phyloP scores from a whole-genome alignment of 306 rosid genomes.

The Cyamopsis tetragonoloba region DNA sequence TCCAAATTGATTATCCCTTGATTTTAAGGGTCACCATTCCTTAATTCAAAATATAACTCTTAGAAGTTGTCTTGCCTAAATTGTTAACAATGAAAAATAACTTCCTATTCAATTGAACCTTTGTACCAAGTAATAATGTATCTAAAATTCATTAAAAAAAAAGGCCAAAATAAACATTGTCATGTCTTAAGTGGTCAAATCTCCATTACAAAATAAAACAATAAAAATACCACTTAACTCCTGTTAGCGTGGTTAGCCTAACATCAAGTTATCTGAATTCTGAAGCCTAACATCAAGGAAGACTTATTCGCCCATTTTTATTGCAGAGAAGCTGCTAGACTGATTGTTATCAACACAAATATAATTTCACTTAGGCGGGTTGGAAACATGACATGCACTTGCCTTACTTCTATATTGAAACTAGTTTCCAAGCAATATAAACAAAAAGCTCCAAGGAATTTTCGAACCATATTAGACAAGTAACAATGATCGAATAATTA shows the following conservation, averaged over 20 bases:
- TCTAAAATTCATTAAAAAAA: conserved; percentile 15
- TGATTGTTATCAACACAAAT: conserved; percentile 20
- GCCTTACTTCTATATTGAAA: not conserved
- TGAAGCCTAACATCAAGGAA: conserved; percentile 33
- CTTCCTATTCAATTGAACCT: conserved; percentile 18
- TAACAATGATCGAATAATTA: conserved; percentile 12
- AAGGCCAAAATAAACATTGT: conserved; percentile 24
- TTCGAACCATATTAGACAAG: not conserved
- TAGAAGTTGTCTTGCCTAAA: conserved; percentile 8
- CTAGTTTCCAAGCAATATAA: conserved; percentile 17
- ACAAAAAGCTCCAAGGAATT: conserved; percentile 6
- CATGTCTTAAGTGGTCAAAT: conserved; percentile 16
- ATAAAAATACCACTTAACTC: conserved; percentile 4
- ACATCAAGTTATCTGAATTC: conserved; percentile 23
- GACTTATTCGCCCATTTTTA: conserved; percentile 16
- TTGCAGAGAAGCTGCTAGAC: not conserved
- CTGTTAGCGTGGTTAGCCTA: conserved; percentile 15
- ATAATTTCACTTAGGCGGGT: conserved; percentile 9
- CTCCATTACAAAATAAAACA: conserved; percentile 26
- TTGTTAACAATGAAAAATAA: not conserved
- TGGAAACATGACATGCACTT: conserved; percentile 20
- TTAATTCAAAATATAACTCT: not conserved
- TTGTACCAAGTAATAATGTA: conserved; percentile 17
- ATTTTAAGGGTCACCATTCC: not conserved
- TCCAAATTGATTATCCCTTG: not conserved